These are phyloP conservation scores for Marchantia paleacea DNA, from an alignment of 225 moss, liverwort and hornwort genomes.

Conservation along the genomic window DNA sequence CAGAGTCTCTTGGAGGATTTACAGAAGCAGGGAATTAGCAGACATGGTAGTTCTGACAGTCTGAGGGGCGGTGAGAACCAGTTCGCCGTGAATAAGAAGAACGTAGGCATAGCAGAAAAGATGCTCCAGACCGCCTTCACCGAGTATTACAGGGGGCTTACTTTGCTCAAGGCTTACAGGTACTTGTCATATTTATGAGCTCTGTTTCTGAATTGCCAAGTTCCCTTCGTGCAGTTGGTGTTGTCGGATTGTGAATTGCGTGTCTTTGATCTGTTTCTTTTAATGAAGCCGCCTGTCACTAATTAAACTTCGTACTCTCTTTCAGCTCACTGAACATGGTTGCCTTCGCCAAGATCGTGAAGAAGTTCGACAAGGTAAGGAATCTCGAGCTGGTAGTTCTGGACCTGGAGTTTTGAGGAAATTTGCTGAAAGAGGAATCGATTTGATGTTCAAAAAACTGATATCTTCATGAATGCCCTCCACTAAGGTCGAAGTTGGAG, in stretches of 20 bases:
- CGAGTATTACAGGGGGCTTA: constrained; percentile 63
- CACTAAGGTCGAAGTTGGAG: neutral
- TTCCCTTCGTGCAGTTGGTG: neutral
- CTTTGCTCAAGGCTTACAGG: constrained; percentile 65
- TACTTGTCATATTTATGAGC: constrained; percentile 3
- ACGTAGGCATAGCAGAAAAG: constrained; percentile 26
- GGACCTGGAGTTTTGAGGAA: neutral
- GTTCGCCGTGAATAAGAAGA: constrained; percentile 15
- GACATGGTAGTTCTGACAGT: neutral
- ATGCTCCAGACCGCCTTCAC: constrained; percentile 53
- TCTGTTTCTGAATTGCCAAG: neutral
- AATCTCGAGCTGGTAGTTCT: neutral
- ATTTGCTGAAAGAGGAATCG: neutral
- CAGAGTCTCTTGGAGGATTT: constrained; percentile 14
- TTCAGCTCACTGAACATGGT: constrained; percentile 59
- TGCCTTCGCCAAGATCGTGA: constrained; percentile 64
- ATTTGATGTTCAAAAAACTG: too few relatives aligned
- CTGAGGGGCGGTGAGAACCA: neutral
- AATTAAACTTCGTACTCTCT: neutral
- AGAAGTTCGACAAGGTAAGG: constrained; percentile 68
- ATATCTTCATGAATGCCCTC: too few relatives aligned
- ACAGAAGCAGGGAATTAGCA: neutral
- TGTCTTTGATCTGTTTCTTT: neutral
- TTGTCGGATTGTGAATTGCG: neutral
- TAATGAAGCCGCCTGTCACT: neutral